Conservation (phyloP, 1,284 basidiomycete genomes). For the Peniophora sp. region DNA sequence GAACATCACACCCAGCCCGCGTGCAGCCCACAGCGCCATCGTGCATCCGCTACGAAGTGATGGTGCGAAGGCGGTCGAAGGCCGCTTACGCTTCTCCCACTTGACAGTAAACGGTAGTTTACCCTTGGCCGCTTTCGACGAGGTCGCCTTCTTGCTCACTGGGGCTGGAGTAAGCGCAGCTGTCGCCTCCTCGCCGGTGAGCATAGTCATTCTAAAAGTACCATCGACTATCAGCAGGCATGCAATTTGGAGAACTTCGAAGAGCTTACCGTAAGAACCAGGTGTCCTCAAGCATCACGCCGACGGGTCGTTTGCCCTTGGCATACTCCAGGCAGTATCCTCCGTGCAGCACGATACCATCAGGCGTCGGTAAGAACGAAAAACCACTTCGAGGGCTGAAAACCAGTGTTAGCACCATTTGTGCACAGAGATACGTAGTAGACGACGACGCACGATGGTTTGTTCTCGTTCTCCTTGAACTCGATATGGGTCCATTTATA, state of each 20-base stretch:
- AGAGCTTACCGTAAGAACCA: conserved; percentile 74
- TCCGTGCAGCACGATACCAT: conserved; percentile 81
- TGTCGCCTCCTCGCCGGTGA: conserved; percentile 15
- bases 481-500: conserved; percentile 86
- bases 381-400: conserved; percentile 77
- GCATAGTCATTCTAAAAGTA: conserved; percentile 28
- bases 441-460: conserved; percentile 52
- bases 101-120: conserved; percentile 48
- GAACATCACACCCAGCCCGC: conserved; percentile 74
- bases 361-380: conserved; percentile 75
- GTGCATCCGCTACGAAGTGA: conserved; percentile 74
- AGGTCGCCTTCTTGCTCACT: background rate
- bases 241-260: background rate
- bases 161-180: background rate
- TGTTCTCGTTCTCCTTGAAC: conserved; percentile 58
- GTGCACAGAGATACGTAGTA: background rate
- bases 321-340: conserved; percentile 91
- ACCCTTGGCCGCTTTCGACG: background rate
- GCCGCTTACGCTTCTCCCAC: conserved; percentile 82
- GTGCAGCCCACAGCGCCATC: conserved; percentile 72
- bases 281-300: conserved; percentile 85
- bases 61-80: conserved; percentile 65
- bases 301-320: conserved; percentile 82
- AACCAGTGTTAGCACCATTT: background rate
- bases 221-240: too few relatives aligned